A percentile compares a stretch with the other conserved stretches of the same genome.
phyloP scores from a whole-genome alignment of 2,329 filamentous ascomycete genomes.

The Pyrenophora graminea region DNA sequence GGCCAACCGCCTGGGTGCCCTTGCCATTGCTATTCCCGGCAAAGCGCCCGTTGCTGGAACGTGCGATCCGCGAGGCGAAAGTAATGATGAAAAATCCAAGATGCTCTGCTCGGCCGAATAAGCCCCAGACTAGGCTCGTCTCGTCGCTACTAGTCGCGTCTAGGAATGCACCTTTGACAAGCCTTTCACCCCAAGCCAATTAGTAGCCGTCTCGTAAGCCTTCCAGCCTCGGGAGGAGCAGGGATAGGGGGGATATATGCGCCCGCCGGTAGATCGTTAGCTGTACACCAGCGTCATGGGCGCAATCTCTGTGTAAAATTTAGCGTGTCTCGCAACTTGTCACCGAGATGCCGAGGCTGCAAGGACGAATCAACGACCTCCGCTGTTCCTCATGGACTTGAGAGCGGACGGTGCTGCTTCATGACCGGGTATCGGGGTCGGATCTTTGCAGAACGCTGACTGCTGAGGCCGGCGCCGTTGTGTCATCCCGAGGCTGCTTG shows the following conservation, averaged over 20 bases:
- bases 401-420: background rate
- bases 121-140: background rate
- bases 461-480: too few relatives aligned
- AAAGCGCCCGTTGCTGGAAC: conserved; percentile 3
- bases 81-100: conserved; percentile 21
- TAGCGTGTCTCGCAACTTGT: background rate
- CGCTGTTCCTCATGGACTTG: background rate
- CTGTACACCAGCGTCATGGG: conserved; percentile 4
- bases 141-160: background rate
- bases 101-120: conserved; percentile 15
- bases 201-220: background rate
- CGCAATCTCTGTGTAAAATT: too few relatives aligned
- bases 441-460: too few relatives aligned
- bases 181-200: background rate
- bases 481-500: too few relatives aligned
- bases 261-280: conserved; percentile 2
- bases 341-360: conserved; percentile 8
- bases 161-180: too few relatives aligned
- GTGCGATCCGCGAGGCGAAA: conserved; percentile 15
- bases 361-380: background rate
- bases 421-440: too few relatives aligned
- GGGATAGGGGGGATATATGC: background rate
- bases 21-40: conserved; percentile 3
- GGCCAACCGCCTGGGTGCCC: conserved; percentile 7
- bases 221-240: background rate